Evolutionary conservation across 495 filamentous ascomycete species (phyloP), one percentile per base, ranked within the genome.

Genomic region (Staphylotrichum longicolle): DNA sequence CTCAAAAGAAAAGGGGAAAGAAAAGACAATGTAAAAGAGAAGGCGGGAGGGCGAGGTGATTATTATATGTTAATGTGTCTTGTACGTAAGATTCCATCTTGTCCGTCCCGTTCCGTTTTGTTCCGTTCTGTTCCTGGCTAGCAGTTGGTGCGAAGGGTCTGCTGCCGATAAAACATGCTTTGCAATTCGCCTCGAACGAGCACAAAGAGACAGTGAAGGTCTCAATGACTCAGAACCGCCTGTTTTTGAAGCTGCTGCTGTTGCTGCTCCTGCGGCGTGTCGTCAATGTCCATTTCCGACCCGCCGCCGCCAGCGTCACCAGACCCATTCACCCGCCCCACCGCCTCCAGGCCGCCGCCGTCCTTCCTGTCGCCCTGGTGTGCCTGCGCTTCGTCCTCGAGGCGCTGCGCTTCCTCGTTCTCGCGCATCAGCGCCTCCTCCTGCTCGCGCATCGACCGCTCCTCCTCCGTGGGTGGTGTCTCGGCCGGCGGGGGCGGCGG

Each of bases 381-480:
- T 6, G 52, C 52, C 11, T 51, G 41, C 30, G 58, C 68, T 47
- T 81, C 78, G 12, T 76, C 77, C 54, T 76, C 74, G 14, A 77
- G 63, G 45, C 72, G 57, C 62, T 76, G 69, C 4, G 72, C 75
- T 58, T 78, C 75, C 58, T 79, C 76, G 46, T 78, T 74, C 60
- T 66, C 63, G 32, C 66, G 60, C 54, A 71, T 60, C 14, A 73
- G 56, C 20, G 67, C 73, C 56, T 70, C 70, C 54, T 78, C 75
- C 63, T 75, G 75, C 66, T 80, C 77, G n/a, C 69, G 71, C 64
- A 78, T 70, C 15, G 67, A 72, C 50, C 67, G 65, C 62, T 76
- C 70, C 41, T 75, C 75, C 27, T 74, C 75, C 1, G 65, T 70
- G 57, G 65, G 41, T 9, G 67, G 65, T 5, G 65, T 78, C 63